Conservation (phyloP, 305 asterid genomes). For the Fraxinus nigra region DNA sequence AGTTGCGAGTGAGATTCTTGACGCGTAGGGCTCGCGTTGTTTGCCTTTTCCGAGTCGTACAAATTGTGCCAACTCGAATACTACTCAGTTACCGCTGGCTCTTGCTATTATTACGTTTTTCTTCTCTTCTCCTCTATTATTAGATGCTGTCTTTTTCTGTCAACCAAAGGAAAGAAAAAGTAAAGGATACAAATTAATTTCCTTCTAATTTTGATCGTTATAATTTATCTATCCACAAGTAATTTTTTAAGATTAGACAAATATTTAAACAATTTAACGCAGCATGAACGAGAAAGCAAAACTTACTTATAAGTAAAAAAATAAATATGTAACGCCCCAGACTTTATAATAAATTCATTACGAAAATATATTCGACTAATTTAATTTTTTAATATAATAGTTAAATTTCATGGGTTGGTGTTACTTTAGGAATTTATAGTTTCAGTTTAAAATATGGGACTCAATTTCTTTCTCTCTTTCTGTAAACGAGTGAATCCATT, state of each 20-base stretch:
- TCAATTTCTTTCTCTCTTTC: no score
- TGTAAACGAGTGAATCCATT: no score
- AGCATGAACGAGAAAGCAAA: no score
- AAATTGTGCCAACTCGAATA: slow-evolving; percentile 27
- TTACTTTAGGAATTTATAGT: no score
- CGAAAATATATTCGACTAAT: no score
- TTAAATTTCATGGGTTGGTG: no score
- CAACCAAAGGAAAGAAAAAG: background rate
- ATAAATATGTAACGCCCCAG: no score
- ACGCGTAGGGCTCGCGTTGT: background rate
- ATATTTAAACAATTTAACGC: background rate
- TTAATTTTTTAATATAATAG: no score
- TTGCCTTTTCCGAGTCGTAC: background rate
- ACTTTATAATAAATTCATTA: no score
- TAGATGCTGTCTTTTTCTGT: background rate
- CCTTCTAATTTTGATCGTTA: background rate
- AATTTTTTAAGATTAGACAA: background rate
- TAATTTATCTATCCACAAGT: background rate
- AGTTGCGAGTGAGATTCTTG: background rate
- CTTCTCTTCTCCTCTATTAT: background rate
- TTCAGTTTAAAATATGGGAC: no score
- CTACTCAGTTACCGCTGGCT: slow-evolving; percentile 22
- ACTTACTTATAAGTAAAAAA: no score
- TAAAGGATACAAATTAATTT: no score
- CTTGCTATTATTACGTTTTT: slow-evolving; percentile 2